These are phyloP conservation scores for Saturnispora mendoncae DNA, from an alignment of 805 yeast species.

Conservation along the genomic window DNA sequence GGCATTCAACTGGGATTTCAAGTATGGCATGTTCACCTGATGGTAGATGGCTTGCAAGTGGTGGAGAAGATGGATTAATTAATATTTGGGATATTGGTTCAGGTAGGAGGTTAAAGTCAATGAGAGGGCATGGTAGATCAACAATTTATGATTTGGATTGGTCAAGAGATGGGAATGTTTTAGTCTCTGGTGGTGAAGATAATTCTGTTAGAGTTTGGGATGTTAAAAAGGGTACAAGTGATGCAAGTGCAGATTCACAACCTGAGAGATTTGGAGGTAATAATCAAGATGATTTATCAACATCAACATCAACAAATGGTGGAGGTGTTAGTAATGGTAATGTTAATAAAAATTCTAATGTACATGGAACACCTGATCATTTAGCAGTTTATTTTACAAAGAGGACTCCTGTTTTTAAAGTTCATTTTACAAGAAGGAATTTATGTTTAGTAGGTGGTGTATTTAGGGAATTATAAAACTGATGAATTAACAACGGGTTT, in stretches of 20 bases:
- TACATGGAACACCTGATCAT: conserved; percentile 55
- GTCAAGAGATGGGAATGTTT: conserved; percentile 78
- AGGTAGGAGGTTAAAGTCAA: conserved; percentile 77
- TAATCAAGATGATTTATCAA: too few species aligned
- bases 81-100: conserved; percentile 92
- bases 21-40: conserved; percentile 88
- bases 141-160: conserved; percentile 79
- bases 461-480: conserved; percentile 36
- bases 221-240: conserved; percentile 73
- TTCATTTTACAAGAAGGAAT: conserved; percentile 85
- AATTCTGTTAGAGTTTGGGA: conserved; percentile 95
- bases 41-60: conserved; percentile 82
- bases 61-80: conserved; percentile 56
- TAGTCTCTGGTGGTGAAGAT: conserved; percentile 90
- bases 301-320: conserved; percentile 27
- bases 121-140: conserved; percentile 91
- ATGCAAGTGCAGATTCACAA: conserved; percentile 25
- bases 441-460: conserved; percentile 92
- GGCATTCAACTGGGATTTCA: conserved; percentile 85
- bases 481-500: conserved; percentile 47
- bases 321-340: conserved; percentile 16
- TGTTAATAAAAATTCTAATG: conserved; percentile 44
- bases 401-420: conserved; percentile 87
- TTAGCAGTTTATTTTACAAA: conserved; percentile 91
- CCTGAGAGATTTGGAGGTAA: conserved; percentile 45